A percentile compares a stretch with the other conserved stretches of the same genome.
phyloP scores from a whole-genome alignment of 768 basidiomycete species.

The Leccinum imitatum region DNA sequence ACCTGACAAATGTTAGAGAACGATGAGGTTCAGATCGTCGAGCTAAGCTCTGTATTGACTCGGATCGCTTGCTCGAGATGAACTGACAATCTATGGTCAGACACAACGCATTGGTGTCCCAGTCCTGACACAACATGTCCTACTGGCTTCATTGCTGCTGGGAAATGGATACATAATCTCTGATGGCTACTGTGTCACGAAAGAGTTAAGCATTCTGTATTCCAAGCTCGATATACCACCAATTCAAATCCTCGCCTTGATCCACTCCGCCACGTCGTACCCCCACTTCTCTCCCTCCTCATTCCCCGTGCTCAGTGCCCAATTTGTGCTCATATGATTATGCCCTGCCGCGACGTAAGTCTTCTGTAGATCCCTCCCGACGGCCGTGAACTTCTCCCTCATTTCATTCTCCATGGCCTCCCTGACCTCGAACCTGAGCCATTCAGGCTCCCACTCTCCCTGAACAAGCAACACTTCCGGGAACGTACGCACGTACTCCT shows the following conservation, averaged over 20 bases:
- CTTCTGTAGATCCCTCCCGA: slow-evolving; percentile 20
- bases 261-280: slow-evolving; percentile 42
- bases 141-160: neutral
- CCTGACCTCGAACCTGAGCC: slow-evolving; percentile 36
- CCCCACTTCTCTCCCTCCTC: slow-evolving; percentile 65
- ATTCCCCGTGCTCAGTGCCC: slow-evolving; percentile 50
- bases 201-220: slow-evolving; percentile 2
- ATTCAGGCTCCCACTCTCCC: slow-evolving; percentile 54
- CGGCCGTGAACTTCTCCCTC: slow-evolving; percentile 33
- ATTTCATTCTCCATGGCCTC: slow-evolving; percentile 41
- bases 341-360: slow-evolving; percentile 48
- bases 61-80: no score
- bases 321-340: slow-evolving; percentile 61
- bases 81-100: no score
- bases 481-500: slow-evolving; percentile 36
- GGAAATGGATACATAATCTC: no score
- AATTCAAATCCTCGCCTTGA: slow-evolving; percentile 23
- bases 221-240: slow-evolving; percentile 1
- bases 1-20: no score
- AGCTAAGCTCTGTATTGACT: no score
- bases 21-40: no score
- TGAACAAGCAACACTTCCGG: slow-evolving; percentile 50
- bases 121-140: neutral
- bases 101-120: no score
- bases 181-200: no score